Evolutionary conservation across 352 stramenopile genomes (phyloP).

Genomic region (Phytopythium aichiense): DNA sequence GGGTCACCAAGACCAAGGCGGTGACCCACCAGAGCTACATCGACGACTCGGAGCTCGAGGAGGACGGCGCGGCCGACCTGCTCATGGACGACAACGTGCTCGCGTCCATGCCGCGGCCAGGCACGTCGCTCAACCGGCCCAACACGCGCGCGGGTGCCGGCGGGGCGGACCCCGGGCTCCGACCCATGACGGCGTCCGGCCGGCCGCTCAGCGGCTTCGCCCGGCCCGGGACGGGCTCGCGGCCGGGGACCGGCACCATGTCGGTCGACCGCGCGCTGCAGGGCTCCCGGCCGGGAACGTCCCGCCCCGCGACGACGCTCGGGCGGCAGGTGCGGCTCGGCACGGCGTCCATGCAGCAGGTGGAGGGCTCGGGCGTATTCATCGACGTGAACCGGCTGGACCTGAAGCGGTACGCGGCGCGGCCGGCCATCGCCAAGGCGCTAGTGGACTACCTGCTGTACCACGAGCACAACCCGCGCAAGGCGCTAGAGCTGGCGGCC

Average conservation of each 20-base stretch:
- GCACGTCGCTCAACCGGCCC: constrained; percentile 87
- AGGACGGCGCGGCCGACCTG: constrained; percentile 87
- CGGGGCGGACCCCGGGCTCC: constrained; percentile 59
- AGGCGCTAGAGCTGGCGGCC: constrained; percentile 89
- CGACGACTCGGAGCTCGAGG: constrained; percentile 91
- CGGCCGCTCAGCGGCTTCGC: constrained; percentile 87
- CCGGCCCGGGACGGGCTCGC: constrained; percentile 70
- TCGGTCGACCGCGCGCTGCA: constrained; percentile 76
- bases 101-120: constrained; percentile 79
- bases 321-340: constrained; percentile 88
- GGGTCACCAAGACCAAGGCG: constrained; percentile 89
- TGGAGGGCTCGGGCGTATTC: constrained; percentile 62
- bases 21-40: constrained; percentile 88
- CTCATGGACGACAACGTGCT: constrained; percentile 93
- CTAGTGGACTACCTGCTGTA: constrained; percentile 92
- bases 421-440: constrained; percentile 82
- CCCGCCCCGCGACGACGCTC: constrained; percentile 84
- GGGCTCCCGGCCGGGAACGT: constrained; percentile 71
- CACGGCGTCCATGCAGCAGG: constrained; percentile 84
- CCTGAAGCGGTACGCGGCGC: constrained; percentile 86
- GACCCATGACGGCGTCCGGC: constrained; percentile 82
- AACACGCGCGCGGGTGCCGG: constrained; percentile 42
- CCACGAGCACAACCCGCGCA: constrained; percentile 90
- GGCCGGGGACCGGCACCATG: constrained; percentile 63
- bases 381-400: constrained; percentile 90